phyloP scores from a whole-genome alignment of 495 filamentous ascomycete genomes.

The Staphylotrichum longicolle region DNA sequence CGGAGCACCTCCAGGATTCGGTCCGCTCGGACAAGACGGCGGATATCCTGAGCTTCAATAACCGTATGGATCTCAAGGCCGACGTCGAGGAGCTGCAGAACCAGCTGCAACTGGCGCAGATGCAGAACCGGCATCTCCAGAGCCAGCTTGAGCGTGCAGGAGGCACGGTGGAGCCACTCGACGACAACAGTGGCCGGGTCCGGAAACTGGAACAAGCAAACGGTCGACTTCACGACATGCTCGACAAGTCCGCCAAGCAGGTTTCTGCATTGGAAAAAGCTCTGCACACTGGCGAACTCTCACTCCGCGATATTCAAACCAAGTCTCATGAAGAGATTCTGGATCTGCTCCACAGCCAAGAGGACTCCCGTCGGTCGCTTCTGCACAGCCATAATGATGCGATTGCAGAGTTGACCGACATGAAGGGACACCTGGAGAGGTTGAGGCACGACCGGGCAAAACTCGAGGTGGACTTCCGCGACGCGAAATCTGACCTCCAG shows the following conservation, averaged over 20 bases:
- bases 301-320: slow-evolving; percentile 86
- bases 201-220: slow-evolving; percentile 93
- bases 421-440: slow-evolving; percentile 82
- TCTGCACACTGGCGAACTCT: slow-evolving; percentile 83
- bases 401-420: slow-evolving; percentile 76
- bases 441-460: slow-evolving; percentile 73
- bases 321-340: slow-evolving; percentile 94
- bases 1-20: slow-evolving; percentile 64
- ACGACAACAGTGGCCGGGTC: slow-evolving; percentile 82
- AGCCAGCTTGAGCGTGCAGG: slow-evolving; percentile 70
- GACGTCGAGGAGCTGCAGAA: slow-evolving; percentile 93
- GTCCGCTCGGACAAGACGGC: slow-evolving; percentile 83
- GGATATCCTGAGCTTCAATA: slow-evolving; percentile 85
- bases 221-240: slow-evolving; percentile 85
- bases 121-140: slow-evolving; percentile 93
- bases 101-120: slow-evolving; percentile 89
- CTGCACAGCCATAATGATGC: slow-evolving; percentile 82
- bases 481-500: slow-evolving; percentile 77
- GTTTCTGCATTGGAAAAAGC: slow-evolving; percentile 86
- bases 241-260: slow-evolving; percentile 93
- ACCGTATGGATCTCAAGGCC: slow-evolving; percentile 83
- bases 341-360: slow-evolving; percentile 89
- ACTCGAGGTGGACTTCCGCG: slow-evolving; percentile 86
- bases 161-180: slow-evolving; percentile 55
- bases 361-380: slow-evolving; percentile 78